Evolutionary conservation across 345 rosid genomes (phyloP).

Genomic region (Toxicodendron radicans): DNA sequence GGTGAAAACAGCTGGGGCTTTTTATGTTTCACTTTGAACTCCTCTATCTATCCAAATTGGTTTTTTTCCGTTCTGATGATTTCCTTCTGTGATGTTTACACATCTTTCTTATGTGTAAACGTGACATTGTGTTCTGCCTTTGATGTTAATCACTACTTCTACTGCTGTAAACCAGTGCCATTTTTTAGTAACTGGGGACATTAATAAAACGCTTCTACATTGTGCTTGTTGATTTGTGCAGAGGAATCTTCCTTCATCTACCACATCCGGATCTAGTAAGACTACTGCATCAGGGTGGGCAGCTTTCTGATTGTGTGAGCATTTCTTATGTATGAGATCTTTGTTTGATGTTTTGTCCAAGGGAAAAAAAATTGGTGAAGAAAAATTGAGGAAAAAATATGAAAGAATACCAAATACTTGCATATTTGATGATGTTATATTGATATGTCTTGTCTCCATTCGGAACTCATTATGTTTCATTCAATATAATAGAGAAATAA

Average conservation of each 20-base stretch:
- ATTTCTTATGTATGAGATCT: constrained; percentile 20
- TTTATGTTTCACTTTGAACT: not conserved
- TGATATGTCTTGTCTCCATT: constrained; percentile 8
- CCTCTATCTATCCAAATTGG: not conserved
- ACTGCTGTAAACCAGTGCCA: not conserved
- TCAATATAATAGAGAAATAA: constrained; percentile 12
- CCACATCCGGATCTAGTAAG: constrained; percentile 52
- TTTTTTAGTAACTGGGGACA: not conserved
- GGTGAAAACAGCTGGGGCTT: not conserved
- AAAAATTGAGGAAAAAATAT: constrained; percentile 12
- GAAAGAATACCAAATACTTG: constrained; percentile 18
- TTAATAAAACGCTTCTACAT: too few species aligned
- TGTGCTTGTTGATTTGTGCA: constrained; percentile 40
- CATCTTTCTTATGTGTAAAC: not conserved
- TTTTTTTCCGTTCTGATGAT: not conserved
- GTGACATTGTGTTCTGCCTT: not conserved
- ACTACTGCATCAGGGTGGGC: constrained; percentile 95
- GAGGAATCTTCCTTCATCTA: constrained; percentile 79
- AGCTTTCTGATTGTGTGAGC: constrained; percentile 58
- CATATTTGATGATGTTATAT: constrained; percentile 21
- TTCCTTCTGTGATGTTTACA: not conserved
- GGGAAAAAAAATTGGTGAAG: constrained; percentile 21
- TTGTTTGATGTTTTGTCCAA: constrained; percentile 25
- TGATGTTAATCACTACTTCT: not conserved
- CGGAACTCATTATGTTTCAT: not conserved